Conservation (phyloP, 2,329 filamentous ascomycete genomes). For the Curvularia hawaiiensis region DNA sequence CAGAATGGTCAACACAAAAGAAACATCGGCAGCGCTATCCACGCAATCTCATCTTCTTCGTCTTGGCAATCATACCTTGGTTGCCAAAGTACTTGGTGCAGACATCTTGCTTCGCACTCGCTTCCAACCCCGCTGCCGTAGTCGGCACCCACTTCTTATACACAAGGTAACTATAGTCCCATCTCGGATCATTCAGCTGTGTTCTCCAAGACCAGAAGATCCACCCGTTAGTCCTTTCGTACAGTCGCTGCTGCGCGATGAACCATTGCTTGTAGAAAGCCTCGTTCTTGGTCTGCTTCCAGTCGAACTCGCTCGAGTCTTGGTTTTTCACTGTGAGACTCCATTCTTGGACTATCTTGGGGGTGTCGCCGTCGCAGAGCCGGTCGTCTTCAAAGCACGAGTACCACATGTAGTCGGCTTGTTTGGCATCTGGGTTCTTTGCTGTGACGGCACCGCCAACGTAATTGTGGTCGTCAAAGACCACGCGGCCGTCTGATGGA, state of each 20-base stretch:
- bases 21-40: neutral
- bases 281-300: constrained; percentile 32
- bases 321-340: constrained; percentile 59
- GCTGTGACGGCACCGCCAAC: constrained; percentile 51
- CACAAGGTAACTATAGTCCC: constrained; percentile 51
- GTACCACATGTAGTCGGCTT: constrained; percentile 55
- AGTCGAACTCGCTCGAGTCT: constrained; percentile 53
- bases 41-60: constrained; percentile 3
- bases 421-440: constrained; percentile 41
- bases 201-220: constrained; percentile 67
- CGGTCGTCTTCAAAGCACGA: constrained; percentile 56
- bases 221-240: constrained; percentile 62
- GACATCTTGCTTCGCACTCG: constrained; percentile 5
- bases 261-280: constrained; percentile 64
- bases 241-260: constrained; percentile 60
- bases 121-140: constrained; percentile 6
- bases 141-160: constrained; percentile 15
- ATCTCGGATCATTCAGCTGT: constrained; percentile 55
- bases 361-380: constrained; percentile 43
- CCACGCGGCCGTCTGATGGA: constrained; percentile 48
- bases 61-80: constrained; percentile 5
- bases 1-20: neutral
- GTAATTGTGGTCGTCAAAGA: constrained; percentile 66
- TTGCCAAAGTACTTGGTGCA: constrained; percentile 9
- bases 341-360: constrained; percentile 66